These are phyloP conservation scores for Xylariaceae sp. DNA, from an alignment of 2,329 filamentous ascomycete species.

Conservation along the genomic window DNA sequence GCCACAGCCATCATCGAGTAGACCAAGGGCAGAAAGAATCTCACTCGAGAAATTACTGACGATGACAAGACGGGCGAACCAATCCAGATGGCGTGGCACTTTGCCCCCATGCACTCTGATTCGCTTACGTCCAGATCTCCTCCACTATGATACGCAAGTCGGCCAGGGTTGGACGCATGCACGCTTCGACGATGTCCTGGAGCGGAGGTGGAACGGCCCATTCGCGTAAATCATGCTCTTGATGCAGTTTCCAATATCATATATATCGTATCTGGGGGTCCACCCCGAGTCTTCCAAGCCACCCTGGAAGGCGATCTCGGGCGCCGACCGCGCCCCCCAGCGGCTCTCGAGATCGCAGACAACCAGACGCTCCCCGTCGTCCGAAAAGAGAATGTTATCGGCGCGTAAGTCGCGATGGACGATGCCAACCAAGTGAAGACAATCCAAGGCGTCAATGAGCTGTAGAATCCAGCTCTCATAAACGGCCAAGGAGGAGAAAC, in stretches of 20 bases:
- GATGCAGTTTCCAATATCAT: constrained; percentile 36
- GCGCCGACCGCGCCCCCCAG: constrained; percentile 35
- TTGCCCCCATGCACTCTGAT: not conserved
- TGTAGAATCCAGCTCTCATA: constrained; percentile 35
- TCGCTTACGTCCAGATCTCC: not conserved
- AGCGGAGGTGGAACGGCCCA: constrained; percentile 32
- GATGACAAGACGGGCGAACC: not conserved
- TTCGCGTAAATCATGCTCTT: constrained; percentile 39
- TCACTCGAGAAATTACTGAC: not conserved
- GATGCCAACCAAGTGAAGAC: constrained; percentile 37
- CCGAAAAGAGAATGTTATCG: constrained; percentile 36
- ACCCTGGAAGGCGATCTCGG: constrained; percentile 32
- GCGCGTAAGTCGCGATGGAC: constrained; percentile 36
- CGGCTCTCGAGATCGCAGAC: constrained; percentile 38
- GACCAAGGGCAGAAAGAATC: not conserved
- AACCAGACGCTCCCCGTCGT: constrained; percentile 27
- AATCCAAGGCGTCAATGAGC: constrained; percentile 31
- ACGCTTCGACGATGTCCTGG: constrained; percentile 18
- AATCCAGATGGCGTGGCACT: not conserved
- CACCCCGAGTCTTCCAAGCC: constrained; percentile 25
- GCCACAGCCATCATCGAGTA: not conserved
- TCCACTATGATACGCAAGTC: constrained; percentile 5
- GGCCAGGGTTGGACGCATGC: constrained; percentile 15
- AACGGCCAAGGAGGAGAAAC: constrained; percentile 12
- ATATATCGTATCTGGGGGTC: constrained; percentile 34